phyloP scores from a whole-genome alignment of 2,329 filamentous ascomycete genomes.

The Mycocentrospora acerina region DNA sequence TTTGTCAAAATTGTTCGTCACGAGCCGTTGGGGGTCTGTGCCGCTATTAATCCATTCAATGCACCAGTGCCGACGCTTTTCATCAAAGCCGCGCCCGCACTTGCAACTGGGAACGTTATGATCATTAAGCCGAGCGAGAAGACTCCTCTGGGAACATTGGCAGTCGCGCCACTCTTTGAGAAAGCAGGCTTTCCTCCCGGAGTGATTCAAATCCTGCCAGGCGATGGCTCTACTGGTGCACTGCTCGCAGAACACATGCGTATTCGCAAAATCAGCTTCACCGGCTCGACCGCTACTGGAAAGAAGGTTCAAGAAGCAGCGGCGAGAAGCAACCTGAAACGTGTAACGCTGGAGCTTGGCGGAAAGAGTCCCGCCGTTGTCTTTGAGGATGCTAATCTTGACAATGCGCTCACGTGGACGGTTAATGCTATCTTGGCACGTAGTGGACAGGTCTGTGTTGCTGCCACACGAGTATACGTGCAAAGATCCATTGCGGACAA shows the following conservation, averaged over 20 bases:
- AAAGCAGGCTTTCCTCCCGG: slow-evolving; percentile 45
- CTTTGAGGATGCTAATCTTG: slow-evolving; percentile 50
- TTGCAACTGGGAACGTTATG: slow-evolving; percentile 32
- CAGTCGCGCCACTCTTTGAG: slow-evolving; percentile 30
- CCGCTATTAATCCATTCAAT: slow-evolving; percentile 34
- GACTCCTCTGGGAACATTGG: slow-evolving; percentile 24
- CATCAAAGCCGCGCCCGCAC: slow-evolving; percentile 32
- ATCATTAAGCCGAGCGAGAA: slow-evolving; percentile 37
- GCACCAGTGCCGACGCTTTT: slow-evolving; percentile 18
- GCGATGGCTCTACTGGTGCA: slow-evolving; percentile 31
- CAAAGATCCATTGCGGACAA: slow-evolving; percentile 31
- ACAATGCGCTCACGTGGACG: slow-evolving; percentile 41
- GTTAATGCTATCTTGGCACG: slow-evolving; percentile 50
- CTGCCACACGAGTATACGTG: slow-evolving; percentile 53
- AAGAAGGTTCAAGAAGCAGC: slow-evolving; percentile 44
- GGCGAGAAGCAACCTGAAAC: slow-evolving; percentile 47
- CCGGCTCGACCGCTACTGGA: slow-evolving; percentile 41
- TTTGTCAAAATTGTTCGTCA: slow-evolving; percentile 27
- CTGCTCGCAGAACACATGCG: slow-evolving; percentile 44
- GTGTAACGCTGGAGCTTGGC: slow-evolving; percentile 50
- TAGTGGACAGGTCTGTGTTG: slow-evolving; percentile 60
- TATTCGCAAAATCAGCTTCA: slow-evolving; percentile 47
- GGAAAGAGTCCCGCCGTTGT: slow-evolving; percentile 50
- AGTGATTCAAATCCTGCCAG: slow-evolving; percentile 40
- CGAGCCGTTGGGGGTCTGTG: slow-evolving; percentile 33